Percentiles rank a stretch among this genome's conserved stretches.
Evolutionary conservation across 768 basidiomycete genomes (phyloP).

Genomic region (Epithele typhae): DNA sequence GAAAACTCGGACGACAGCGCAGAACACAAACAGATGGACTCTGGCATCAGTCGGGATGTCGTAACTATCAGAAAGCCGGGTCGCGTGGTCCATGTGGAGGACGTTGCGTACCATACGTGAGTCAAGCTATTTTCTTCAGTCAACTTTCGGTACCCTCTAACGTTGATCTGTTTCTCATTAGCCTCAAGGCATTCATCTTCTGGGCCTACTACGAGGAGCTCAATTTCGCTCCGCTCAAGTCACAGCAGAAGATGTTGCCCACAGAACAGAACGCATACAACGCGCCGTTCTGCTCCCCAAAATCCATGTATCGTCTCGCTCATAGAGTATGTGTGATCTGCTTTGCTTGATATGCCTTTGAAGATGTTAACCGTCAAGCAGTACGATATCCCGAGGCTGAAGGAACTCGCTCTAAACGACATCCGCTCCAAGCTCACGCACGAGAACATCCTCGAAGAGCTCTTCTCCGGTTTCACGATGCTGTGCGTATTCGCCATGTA

Average conservation of each 20-base stretch:
- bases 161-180: background rate
- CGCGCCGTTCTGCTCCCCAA: constrained; percentile 6
- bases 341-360: background rate
- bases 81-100: constrained; percentile 1
- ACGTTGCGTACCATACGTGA: constrained; percentile 6
- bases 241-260: background rate
- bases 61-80: background rate
- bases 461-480: constrained; percentile 17
- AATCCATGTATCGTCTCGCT: constrained; percentile 24
- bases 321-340: constrained; percentile 13
- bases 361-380: background rate
- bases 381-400: constrained; percentile 11
- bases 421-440: constrained; percentile 11
- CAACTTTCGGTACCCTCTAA: background rate
- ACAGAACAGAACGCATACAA: background rate
- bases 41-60: too few relatives aligned
- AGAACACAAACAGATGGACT: too few relatives aligned
- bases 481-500: background rate
- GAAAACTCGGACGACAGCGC: too few relatives aligned
- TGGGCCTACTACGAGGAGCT: constrained; percentile 3
- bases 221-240: constrained; percentile 3
- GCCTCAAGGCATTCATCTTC: constrained; percentile 1
- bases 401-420: constrained; percentile 7
- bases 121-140: background rate
- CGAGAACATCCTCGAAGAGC: constrained; percentile 15